These are phyloP conservation scores for Populus davidiana DNA, from an alignment of 345 rosid genomes.

Conservation along the genomic window DNA sequence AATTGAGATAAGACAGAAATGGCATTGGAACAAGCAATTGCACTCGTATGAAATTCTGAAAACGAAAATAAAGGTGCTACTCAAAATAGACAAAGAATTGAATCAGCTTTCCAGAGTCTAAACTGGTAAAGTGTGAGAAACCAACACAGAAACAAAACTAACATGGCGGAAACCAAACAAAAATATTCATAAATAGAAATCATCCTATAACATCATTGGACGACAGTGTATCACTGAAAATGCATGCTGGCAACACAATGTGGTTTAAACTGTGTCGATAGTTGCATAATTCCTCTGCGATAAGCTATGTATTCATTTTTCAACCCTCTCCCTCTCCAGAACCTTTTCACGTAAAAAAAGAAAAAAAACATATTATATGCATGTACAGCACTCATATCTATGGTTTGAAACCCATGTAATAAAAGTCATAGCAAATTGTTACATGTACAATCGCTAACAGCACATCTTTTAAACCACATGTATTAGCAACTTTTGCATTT, in stretches of 20 bases:
- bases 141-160: not conserved
- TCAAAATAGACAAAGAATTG: not conserved
- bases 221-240: no score
- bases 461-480: not conserved
- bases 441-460: not conserved
- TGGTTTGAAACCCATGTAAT: no score
- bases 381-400: no score
- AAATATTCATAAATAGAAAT: no score
- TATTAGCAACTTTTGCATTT: conserved; percentile 1
- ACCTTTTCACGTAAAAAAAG: not conserved
- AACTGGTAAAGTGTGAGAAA: not conserved
- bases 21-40: not conserved
- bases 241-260: no score
- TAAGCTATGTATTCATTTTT: not conserved
- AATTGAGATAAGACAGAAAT: conserved; percentile 7
- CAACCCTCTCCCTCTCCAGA: not conserved
- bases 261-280: not conserved
- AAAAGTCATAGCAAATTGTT: not conserved
- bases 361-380: not conserved
- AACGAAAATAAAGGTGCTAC: not conserved
- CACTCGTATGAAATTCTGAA: not conserved
- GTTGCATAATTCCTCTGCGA: not conserved
- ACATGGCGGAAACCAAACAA: no score
- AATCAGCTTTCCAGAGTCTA: not conserved
- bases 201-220: no score